A percentile compares a stretch with the other conserved stretches of the same genome.
Evolutionary conservation across 1,284 basidiomycete genomes (phyloP).

Genomic region (Cryptococcus sp.): DNA sequence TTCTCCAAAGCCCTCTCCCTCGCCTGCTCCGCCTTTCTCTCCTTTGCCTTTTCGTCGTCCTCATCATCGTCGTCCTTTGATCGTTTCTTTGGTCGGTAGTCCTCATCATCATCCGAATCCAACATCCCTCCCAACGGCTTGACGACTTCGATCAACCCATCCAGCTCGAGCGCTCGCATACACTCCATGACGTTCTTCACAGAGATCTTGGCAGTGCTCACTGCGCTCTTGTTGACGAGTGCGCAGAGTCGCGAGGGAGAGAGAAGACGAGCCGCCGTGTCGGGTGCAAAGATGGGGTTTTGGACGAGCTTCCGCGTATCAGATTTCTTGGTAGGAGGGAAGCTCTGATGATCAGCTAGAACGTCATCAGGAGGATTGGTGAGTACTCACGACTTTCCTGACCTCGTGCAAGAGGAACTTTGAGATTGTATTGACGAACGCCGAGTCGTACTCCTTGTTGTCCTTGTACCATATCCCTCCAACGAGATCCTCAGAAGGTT

Average conservation of each 20-base stretch:
- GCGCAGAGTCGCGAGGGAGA: slow-evolving; percentile 31
- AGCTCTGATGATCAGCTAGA: slow-evolving; percentile 2
- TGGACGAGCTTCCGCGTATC: slow-evolving; percentile 7
- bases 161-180: slow-evolving; percentile 43
- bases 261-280: slow-evolving; percentile 26
- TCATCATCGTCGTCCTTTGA: slow-evolving; percentile 19
- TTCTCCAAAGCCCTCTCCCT: slow-evolving; percentile 15
- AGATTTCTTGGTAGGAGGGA: neutral
- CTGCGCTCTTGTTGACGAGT: slow-evolving; percentile 25
- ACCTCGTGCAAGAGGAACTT: slow-evolving; percentile 28
- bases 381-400: slow-evolving; percentile 24
- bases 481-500: slow-evolving; percentile 41
- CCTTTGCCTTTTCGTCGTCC: slow-evolving; percentile 15
- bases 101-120: slow-evolving; percentile 21
- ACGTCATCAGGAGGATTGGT: neutral
- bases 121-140: slow-evolving; percentile 39
- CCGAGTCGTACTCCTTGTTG: slow-evolving; percentile 42
- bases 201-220: slow-evolving; percentile 29
- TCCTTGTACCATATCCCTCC: slow-evolving; percentile 46
- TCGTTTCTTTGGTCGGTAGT: slow-evolving; percentile 4
- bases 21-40: slow-evolving; percentile 16
- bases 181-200: slow-evolving; percentile 46
- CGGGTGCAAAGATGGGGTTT: slow-evolving; percentile 32
- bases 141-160: slow-evolving; percentile 42
- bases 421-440: slow-evolving; percentile 36